phyloP scores from a whole-genome alignment of 345 rosid species.

The Barbarea vulgaris region DNA sequence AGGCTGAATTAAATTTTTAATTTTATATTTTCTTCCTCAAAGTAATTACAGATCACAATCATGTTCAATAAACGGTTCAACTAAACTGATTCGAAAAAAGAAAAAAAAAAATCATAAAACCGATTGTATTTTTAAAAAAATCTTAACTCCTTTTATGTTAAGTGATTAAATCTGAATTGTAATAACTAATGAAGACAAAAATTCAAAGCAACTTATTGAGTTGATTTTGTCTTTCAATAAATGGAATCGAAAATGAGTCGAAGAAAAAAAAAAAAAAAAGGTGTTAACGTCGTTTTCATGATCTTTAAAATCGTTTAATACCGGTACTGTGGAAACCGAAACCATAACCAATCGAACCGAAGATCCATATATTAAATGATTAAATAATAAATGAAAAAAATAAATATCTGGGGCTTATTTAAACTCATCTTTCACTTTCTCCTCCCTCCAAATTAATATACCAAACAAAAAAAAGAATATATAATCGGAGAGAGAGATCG shows the following conservation, averaged over 20 bases:
- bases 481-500: slow-evolving; percentile 27
- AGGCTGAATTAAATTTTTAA: neutral
- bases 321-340: neutral
- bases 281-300: neutral
- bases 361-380: neutral
- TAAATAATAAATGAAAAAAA: neutral
- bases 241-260: neutral
- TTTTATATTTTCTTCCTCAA: neutral
- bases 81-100: neutral
- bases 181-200: neutral
- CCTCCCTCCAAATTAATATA: slow-evolving; percentile 26
- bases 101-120: neutral
- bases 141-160: neutral
- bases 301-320: neutral
- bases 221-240: neutral
- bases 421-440: neutral
- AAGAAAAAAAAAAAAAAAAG: neutral
- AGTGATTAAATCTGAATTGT: neutral
- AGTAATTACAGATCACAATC: neutral
- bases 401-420: neutral
- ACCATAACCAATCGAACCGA: neutral
- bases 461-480: neutral
- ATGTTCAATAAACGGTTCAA: neutral
- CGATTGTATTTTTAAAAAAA: neutral
- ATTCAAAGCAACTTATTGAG: neutral